Evolutionary conservation across 2,329 filamentous ascomycete species (phyloP), one percentile per base, ranked within the genome.

Genomic region (Elsinoe arachidis): DNA sequence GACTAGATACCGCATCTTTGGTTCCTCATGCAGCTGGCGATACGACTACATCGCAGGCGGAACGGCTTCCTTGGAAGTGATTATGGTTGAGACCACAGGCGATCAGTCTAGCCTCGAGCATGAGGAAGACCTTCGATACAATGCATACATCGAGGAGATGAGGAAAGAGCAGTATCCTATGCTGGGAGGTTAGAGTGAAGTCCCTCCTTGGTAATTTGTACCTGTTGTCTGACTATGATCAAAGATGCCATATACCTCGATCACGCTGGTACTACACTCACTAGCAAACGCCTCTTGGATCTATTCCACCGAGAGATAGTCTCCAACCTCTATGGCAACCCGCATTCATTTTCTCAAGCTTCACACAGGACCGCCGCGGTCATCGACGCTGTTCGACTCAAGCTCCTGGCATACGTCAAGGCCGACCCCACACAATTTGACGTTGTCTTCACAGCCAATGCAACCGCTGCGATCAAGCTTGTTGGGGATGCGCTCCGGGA

Each of bases 361-460:
- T 89, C 93, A 66, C 77, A 85, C 38, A 86, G 88, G 0, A 86
- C 87, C 0, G 78, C 80, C 1, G 80, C 86, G 3, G 73, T 78
- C 58, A 82, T 96, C 57, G 90, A 96, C 62, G 83, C 91, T 69
- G 77, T 86, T 30, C 83, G 92, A 11, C 72, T 90, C 33, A 79
- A 82, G n/a, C 77, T 89, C 1, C 74, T 97, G 30, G 76, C 76
- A 1, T 89, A 93, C 65, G 90, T 96, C 72, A 84, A 86, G 39
- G 91, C 90, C 1, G 83, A 90, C 61, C 88, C 91, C 1, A 79
- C 83, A 9, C 78, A 88, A 1, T 97, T 93, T 63, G 92, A 97
- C 65, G 73, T 97, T 2, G 82, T 96, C 1, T 97, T 97, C 68
- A 89, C 95, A 19, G 84, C 90, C 37, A 97, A 97, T 71, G 88